Percentiles rank a stretch among this genome's conserved stretches.
Evolutionary conservation across 768 basidiomycete genomes (phyloP).

Genomic region (Mycena belliarum): DNA sequence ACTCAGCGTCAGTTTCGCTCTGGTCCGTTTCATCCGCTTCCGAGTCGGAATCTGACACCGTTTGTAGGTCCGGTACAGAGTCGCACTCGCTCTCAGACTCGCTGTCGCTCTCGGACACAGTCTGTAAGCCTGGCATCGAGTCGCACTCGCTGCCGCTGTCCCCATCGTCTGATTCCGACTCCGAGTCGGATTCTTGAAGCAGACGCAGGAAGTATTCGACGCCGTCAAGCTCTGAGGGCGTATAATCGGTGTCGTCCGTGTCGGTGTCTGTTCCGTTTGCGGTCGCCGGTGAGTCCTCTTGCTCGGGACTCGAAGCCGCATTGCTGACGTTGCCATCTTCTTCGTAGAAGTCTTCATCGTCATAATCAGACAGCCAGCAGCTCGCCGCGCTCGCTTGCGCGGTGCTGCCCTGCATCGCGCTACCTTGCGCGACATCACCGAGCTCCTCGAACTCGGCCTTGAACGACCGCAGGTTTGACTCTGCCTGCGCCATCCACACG

Average conservation of each 20-base stretch:
- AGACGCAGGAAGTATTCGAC: not conserved
- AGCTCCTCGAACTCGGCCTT: not conserved
- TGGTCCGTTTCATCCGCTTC: not conserved
- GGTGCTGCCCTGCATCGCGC: not conserved
- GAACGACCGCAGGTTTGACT: not conserved
- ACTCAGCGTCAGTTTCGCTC: constrained; percentile 2
- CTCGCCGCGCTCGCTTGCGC: not conserved
- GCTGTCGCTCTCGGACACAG: no score
- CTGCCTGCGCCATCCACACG: constrained; percentile 18
- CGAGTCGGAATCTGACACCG: not conserved
- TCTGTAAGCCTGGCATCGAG: not conserved
- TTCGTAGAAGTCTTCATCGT: no score
- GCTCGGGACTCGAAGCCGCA: not conserved
- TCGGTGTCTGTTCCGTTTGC: not conserved
- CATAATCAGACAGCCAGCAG: constrained; percentile 6
- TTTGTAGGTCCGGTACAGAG: constrained; percentile 5
- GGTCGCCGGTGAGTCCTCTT: not conserved
- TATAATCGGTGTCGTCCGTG: not conserved
- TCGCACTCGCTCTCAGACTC: constrained; percentile 1
- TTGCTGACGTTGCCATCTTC: constrained; percentile 5
- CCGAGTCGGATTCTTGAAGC: not conserved
- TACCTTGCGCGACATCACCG: no score
- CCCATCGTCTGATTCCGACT: no score
- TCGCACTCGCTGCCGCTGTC: not conserved
- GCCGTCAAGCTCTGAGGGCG: not conserved